phyloP scores from a whole-genome alignment of 2,329 filamentous ascomycete species.

The Niveomyces coronatus region DNA sequence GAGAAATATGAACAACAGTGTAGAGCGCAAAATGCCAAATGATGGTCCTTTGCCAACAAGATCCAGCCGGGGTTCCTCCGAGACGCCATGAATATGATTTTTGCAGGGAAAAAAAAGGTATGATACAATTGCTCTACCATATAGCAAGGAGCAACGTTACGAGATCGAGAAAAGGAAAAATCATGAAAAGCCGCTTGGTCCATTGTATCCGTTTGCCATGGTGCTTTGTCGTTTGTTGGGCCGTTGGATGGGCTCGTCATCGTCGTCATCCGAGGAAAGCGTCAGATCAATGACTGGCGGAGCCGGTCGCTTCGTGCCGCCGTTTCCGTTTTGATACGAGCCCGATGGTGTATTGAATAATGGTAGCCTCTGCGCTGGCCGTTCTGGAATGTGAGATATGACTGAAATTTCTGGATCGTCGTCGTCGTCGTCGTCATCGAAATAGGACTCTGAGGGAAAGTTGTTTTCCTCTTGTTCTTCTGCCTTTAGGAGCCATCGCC shows the following conservation, averaged over 20 bases:
- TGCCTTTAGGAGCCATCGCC: conserved; percentile 53
- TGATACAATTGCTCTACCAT: conserved; percentile 4
- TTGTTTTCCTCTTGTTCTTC: conserved; percentile 20
- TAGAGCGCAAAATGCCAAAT: no score
- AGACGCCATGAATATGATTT: conserved; percentile 5
- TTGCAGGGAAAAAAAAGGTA: conserved; percentile 5
- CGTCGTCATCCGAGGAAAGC: conserved; percentile 44
- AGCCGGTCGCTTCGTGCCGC: conserved; percentile 36
- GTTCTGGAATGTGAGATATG: conserved; percentile 19
- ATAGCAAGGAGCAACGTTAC: not conserved
- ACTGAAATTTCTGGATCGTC: conserved; percentile 42
- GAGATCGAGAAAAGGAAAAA: not conserved
- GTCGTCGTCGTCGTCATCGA: conserved; percentile 30
- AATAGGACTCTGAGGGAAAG: conserved; percentile 18
- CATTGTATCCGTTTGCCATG: conserved; percentile 1
- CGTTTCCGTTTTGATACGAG: conserved; percentile 22
- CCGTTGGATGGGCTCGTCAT: conserved; percentile 34
- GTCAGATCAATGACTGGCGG: conserved; percentile 51
- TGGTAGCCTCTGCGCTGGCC: conserved; percentile 13
- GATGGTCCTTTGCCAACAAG: no score
- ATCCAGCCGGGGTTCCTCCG: conserved; percentile 1
- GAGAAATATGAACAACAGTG: no score
- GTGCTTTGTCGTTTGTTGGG: conserved; percentile 37
- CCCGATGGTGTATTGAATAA: conserved; percentile 27
- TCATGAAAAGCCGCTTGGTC: conserved; percentile 1